Base-by-base conservation (phyloP, 495 filamentous ascomycete species). In the Clohesyomyces aquaticus region DNA sequence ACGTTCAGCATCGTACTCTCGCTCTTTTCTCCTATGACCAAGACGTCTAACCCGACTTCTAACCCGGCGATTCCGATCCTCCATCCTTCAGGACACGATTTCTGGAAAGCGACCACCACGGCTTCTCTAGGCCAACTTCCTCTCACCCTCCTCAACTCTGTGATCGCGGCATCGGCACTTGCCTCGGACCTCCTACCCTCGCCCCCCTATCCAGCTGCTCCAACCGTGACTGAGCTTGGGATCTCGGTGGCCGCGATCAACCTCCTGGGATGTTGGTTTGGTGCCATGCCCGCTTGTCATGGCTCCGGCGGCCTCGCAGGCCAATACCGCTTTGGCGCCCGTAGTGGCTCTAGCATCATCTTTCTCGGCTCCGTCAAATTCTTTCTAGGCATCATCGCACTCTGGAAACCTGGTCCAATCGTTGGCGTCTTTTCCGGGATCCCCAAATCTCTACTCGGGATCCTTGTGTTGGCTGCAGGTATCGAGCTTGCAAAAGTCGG, bases 261-360 rank as follows among this genome's bases (percentile, higher is more conserved):
- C 71, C 76, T 97, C 4, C 65, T 88, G 4, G 88, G 89, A 6
- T 91, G 88, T 74, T 93, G 89, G 88, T 94, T 96, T 72, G 93
- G 91, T 27, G 89, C 87, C 0, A 98, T 98, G 93, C 93, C 93
- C 4, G 88, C 96, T 1, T 98, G 93, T 68, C 93, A 97, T 71
- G 93, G 93, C 19, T 91, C 91, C 12, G 93, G 93, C 1, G 93
- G 93, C 0, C 78, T 97, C 0, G 93, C 93, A 1, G 93, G 87
- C 0, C 93, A 96, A 72, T 89, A 90, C 68, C 85, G 90, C 2
- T 98, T 96, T 65, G 93, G 93, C 1, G 92, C 93, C 4, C 86
- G 93, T 12, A 94, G 90, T 29, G 93, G 93, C 1, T 83, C 90
- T 0, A 89, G 87, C 66, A 82, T 96, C 41, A 85, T 96, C 45